Base-by-base conservation (phyloP, 2,329 filamentous ascomycete species). In the Huntiella moniliformis region DNA sequence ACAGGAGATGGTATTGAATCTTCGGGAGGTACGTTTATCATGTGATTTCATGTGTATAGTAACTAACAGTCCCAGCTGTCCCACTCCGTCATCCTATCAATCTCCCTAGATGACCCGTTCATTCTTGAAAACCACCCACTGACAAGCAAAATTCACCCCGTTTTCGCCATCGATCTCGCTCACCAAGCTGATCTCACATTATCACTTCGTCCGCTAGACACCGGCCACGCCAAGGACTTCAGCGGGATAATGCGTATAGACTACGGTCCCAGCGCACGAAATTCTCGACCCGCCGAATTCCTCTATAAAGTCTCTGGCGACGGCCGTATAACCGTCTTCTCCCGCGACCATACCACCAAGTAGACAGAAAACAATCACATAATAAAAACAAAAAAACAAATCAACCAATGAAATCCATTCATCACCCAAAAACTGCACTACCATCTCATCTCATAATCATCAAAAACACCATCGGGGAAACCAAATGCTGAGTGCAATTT, bases 161-260 rank as follows among this genome's bases (percentile, higher is more conserved):
- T 76, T n/a, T 73, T 94, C 49, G 62, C 81, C 15, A 66, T 86
- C 33, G 73, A 72, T 4, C 62, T 80, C 51, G 82, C 80, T n/a
- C 85, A 95, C 58, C 70, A 75, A 54, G 83, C 86, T 6, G 63
- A 73, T n/a, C 66, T 72, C 51, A 70, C 88, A 3, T 62, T 93
- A 54, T 74, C 82, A 51, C 63, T 91, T 48, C 68, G 87, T 44
- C 70, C 79, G 56, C 61, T 96, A 50, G 86, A 93, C 56, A 93
- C 86, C 0, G 88, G 88, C 1, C 77, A 78, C n/a, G 87, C 88
- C 51, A 79, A 73, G 57, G 88, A 95, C 61, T 83, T 96, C 31
- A 93, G 83, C 61, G 88, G 88, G 2, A 85, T 94, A 38, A 56
- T 95, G 51, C 72, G 86, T 53, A 68, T 91, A 42, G 22, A 28